phyloP scores from a whole-genome alignment of 306 rosid genomes.

The Castanea crenata region DNA sequence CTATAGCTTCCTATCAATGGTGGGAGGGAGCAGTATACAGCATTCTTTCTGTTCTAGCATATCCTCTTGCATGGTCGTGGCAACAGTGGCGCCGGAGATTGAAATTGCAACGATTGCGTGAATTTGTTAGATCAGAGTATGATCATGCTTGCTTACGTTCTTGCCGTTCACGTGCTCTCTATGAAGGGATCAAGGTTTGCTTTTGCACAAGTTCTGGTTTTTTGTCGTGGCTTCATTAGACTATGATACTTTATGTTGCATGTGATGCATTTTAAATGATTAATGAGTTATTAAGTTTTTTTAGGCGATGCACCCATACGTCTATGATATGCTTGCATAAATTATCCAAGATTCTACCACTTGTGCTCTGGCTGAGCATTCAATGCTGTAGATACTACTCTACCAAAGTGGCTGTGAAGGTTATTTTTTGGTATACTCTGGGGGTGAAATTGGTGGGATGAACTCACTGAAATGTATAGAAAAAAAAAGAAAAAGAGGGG shows the following conservation, averaged over 20 bases:
- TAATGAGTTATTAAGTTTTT: slow-evolving; percentile 14
- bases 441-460: background rate
- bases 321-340: slow-evolving; percentile 3
- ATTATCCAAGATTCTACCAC: background rate
- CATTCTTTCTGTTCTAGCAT: slow-evolving; percentile 70
- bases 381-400: background rate
- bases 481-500: background rate
- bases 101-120: slow-evolving; percentile 87
- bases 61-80: slow-evolving; percentile 98
- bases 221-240: slow-evolving; percentile 2
- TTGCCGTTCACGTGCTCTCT: slow-evolving; percentile 97
- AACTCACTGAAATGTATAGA: background rate
- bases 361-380: background rate
- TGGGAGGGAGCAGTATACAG: slow-evolving; percentile 97
- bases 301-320: background rate
- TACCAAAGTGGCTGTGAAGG: background rate
- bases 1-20: slow-evolving; percentile 91
- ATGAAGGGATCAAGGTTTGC: slow-evolving; percentile 97
- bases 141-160: slow-evolving; percentile 94
- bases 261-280: background rate
- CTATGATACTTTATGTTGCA: slow-evolving; percentile 1
- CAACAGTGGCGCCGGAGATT: slow-evolving; percentile 88
- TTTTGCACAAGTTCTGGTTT: slow-evolving; percentile 1
- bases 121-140: slow-evolving; percentile 94
- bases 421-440: background rate